Evolutionary conservation across 352 stramenopile species (phyloP).

Genomic region (Phytopythium litorale): DNA sequence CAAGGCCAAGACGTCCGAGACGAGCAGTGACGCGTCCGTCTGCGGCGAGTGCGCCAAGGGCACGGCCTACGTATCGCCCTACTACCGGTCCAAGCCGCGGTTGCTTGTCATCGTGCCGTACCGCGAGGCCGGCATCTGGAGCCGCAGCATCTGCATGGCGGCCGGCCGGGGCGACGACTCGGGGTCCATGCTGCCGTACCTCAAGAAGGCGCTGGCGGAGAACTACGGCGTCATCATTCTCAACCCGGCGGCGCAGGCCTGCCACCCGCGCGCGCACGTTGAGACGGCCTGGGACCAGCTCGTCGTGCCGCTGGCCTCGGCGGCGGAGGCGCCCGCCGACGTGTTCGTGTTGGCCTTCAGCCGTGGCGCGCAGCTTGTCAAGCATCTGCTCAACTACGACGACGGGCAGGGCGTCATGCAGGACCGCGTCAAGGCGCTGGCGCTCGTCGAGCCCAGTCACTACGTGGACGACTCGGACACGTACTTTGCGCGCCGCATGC

Average conservation of each 20-base stretch:
- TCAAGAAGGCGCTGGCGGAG: conserved; percentile 76
- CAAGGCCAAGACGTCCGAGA: conserved; percentile 21
- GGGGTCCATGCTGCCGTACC: conserved; percentile 76
- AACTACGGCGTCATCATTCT: conserved; percentile 82
- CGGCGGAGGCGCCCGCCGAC: conserved; percentile 14
- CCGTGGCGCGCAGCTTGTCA: conserved; percentile 68
- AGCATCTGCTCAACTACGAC: conserved; percentile 77
- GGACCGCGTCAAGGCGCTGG: conserved; percentile 74
- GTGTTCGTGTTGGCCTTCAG: conserved; percentile 82
- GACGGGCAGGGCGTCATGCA: conserved; percentile 77
- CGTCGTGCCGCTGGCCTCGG: conserved; percentile 49
- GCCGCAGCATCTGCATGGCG: conserved; percentile 78
- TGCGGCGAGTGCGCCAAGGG: conserved; percentile 61
- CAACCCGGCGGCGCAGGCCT: conserved; percentile 75
- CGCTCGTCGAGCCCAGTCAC: conserved; percentile 79
- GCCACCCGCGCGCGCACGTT: conserved; percentile 67
- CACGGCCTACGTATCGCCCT: conserved; percentile 63
- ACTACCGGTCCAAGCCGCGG: conserved; percentile 54
- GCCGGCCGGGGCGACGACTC: conserved; percentile 7
- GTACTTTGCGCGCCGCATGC: conserved; percentile 73
- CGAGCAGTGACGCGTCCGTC: conserved; percentile 19
- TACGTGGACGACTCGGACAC: conserved; percentile 69
- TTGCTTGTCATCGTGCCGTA: conserved; percentile 85
- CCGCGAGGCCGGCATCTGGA: conserved; percentile 83
- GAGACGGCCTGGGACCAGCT: conserved; percentile 80